Percentiles rank a stretch among this genome's conserved stretches.
These are phyloP conservation scores for Phaffia tasmanica DNA, from an alignment of 768 basidiomycete genomes.

Conservation along the genomic window DNA sequence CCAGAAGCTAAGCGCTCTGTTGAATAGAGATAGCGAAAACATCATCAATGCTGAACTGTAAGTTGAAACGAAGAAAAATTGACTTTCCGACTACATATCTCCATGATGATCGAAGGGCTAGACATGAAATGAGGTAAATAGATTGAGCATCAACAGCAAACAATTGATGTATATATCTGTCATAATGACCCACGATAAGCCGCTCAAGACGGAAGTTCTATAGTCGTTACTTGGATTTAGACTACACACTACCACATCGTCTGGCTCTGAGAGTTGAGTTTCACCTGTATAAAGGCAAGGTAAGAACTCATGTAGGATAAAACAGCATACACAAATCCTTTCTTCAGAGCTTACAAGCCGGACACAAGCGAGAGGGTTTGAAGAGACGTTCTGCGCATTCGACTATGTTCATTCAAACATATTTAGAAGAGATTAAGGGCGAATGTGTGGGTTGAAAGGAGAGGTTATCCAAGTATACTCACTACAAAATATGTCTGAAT, in stretches of 20 bases:
- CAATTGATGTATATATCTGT: not conserved
- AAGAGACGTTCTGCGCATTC: slow-evolving; percentile 33
- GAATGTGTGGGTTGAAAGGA: not conserved
- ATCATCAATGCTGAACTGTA: not conserved
- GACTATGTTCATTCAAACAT: slow-evolving; percentile 3
- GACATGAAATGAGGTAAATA: not conserved
- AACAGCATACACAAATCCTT: not conserved
- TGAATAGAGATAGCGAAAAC: not conserved
- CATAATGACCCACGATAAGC: not conserved
- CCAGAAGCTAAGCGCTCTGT: slow-evolving; percentile 25
- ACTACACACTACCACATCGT: slow-evolving; percentile 7
- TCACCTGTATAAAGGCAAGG: slow-evolving; percentile 20
- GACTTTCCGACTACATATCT: slow-evolving; percentile 17
- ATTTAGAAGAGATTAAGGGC: not conserved
- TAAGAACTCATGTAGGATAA: too few species aligned
- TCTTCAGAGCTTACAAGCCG: slow-evolving; percentile 22
- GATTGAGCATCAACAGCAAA: not conserved
- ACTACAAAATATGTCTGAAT: slow-evolving; percentile 21
- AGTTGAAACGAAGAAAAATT: not conserved
- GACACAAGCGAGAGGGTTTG: slow-evolving; percentile 27
- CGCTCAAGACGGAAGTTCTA: slow-evolving; percentile 23
- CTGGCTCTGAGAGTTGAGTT: slow-evolving; percentile 27
- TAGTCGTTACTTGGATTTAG: slow-evolving; percentile 31
- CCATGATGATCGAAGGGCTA: slow-evolving; percentile 24
- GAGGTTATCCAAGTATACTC: not conserved